Evolutionary conservation across 441 rosid genomes (phyloP).

Genomic region (Corymbia citriodora): DNA sequence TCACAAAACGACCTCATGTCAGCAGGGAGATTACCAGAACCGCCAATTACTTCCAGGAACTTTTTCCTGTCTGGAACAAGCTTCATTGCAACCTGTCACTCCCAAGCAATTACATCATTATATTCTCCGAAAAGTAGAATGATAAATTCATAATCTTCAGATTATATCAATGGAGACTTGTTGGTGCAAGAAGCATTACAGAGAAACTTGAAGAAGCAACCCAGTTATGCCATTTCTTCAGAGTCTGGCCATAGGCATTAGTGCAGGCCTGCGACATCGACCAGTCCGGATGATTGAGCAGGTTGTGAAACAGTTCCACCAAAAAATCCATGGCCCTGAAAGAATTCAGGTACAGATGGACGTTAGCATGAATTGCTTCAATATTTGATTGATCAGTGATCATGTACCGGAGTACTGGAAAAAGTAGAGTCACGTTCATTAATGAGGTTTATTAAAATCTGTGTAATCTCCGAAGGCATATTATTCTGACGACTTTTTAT

Average conservation of each 20-base stretch:
- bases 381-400: background rate
- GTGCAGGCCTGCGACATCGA: background rate
- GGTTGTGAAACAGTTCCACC: background rate
- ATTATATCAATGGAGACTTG: background rate
- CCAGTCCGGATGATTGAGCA: background rate
- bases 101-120: background rate
- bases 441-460: background rate
- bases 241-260: background rate
- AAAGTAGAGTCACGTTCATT: background rate
- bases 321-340: slow-evolving; percentile 1
- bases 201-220: background rate
- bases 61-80: background rate
- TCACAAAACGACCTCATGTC: background rate
- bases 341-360: background rate
- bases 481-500: too few relatives aligned
- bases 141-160: background rate
- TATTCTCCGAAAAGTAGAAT: background rate
- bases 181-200: background rate
- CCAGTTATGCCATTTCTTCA: background rate
- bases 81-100: background rate
- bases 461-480: background rate
- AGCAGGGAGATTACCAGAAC: background rate
- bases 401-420: background rate
- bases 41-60: background rate
- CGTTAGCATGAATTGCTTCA: background rate